A percentile compares a stretch with the other conserved stretches of the same genome.
Conservation (phyloP, 305 asterid genomes). For the Rubia balearica region DNA sequence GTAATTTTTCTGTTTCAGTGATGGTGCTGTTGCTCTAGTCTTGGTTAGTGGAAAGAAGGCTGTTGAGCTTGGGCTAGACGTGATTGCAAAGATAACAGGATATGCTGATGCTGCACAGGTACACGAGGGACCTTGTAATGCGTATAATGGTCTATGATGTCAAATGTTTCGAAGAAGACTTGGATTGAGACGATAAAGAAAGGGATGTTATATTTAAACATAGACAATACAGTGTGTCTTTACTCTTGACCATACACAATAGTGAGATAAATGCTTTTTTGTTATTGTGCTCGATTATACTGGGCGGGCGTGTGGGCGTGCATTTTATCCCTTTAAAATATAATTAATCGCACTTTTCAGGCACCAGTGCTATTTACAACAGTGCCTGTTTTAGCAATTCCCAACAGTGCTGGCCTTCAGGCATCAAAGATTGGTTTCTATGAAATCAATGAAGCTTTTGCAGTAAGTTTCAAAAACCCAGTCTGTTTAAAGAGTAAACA, state of each 20-base stretch:
- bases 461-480: slow-evolving; percentile 40
- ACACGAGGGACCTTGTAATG: slow-evolving; percentile 2
- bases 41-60: slow-evolving; percentile 90
- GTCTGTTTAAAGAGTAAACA: slow-evolving; percentile 9
- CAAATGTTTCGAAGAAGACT: not conserved
- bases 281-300: slow-evolving; percentile 5
- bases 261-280: not conserved
- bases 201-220: not conserved
- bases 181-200: not conserved
- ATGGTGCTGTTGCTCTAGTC: slow-evolving; percentile 97
- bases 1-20: slow-evolving; percentile 43
- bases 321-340: not conserved
- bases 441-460: slow-evolving; percentile 93
- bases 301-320: not conserved
- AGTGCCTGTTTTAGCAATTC: slow-evolving; percentile 89
- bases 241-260: not conserved
- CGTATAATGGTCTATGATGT: not conserved
- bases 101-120: slow-evolving; percentile 99
- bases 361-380: slow-evolving; percentile 94
- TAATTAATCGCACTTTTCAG: slow-evolving; percentile 34
- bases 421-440: slow-evolving; percentile 78
- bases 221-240: not conserved
- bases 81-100: slow-evolving; percentile 80
- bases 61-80: slow-evolving; percentile 63
- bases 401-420: slow-evolving; percentile 80